Evolutionary conservation across 805 yeast species (phyloP).

Genomic region (Candida namnaoensis): DNA sequence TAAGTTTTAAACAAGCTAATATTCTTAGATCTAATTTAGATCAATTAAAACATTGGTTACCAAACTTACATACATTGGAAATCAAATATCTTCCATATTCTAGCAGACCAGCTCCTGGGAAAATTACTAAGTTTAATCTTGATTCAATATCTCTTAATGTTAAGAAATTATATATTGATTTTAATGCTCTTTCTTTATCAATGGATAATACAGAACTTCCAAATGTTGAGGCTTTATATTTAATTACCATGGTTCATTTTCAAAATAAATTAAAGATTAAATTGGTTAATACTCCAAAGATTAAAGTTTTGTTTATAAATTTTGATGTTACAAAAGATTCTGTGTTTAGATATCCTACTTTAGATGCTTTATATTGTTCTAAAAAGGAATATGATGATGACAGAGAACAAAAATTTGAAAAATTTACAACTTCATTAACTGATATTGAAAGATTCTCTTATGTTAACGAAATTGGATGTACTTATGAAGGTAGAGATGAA

Average conservation of each 20-base stretch:
- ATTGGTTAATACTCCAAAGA: background rate
- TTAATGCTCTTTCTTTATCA: background rate
- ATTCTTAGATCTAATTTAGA: background rate
- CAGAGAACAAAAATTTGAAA: background rate
- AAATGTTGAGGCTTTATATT: background rate
- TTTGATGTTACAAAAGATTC: background rate
- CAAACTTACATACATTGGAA: background rate
- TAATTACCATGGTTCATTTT: background rate
- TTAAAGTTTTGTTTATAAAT: background rate
- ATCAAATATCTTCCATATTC: too few species aligned
- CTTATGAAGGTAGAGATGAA: too few species aligned
- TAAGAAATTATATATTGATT: too few species aligned
- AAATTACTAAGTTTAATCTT: too few species aligned
- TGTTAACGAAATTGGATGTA: background rate
- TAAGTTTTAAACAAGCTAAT: too few species aligned
- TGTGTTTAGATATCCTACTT: background rate
- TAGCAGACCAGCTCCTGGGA: background rate
- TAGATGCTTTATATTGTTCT: background rate
- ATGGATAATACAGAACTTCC: background rate
- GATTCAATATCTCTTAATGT: background rate
- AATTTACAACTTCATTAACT: too few species aligned
- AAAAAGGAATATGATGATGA: background rate
- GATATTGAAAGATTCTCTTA: background rate
- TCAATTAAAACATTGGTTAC: background rate
- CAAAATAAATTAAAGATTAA: too few species aligned